A percentile compares a stretch with the other conserved stretches of the same genome.
phyloP scores from a whole-genome alignment of 1,284 basidiomycete species.

The Naganishia sp. region DNA sequence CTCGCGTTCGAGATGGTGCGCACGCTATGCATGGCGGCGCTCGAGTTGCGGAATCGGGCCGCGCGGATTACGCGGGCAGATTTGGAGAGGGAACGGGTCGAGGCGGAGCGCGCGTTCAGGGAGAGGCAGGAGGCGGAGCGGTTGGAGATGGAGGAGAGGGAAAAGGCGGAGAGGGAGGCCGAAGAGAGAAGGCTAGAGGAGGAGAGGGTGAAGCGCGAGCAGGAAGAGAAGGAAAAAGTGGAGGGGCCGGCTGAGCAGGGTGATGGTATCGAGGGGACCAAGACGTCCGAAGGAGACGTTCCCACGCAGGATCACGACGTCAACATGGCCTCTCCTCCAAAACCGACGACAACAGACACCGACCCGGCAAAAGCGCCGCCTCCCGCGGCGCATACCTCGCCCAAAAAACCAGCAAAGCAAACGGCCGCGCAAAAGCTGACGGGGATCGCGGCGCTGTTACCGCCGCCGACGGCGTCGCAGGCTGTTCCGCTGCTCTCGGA shows the following conservation, averaged over 20 bases:
- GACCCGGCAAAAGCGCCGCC: slow-evolving; percentile 26
- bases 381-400: neutral
- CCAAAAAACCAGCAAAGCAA: slow-evolving; percentile 28
- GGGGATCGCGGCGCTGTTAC: slow-evolving; percentile 31
- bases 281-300: neutral
- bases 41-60: slow-evolving; percentile 61
- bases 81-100: slow-evolving; percentile 27
- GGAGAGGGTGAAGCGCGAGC: slow-evolving; percentile 10
- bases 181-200: slow-evolving; percentile 5
- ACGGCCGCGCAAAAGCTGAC: slow-evolving; percentile 23
- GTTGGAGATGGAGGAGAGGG: slow-evolving; percentile 8
- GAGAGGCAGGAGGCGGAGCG: slow-evolving; percentile 23
- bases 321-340: slow-evolving; percentile 4
- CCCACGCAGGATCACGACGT: slow-evolving; percentile 3
- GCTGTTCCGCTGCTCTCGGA: slow-evolving; percentile 73
- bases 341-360: slow-evolving; percentile 29
- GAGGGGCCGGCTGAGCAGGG: neutral
- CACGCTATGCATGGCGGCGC: slow-evolving; percentile 80
- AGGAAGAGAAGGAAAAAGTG: slow-evolving; percentile 11
- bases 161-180: slow-evolving; percentile 18
- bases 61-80: slow-evolving; percentile 31
- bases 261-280: neutral
- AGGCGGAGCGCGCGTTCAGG: slow-evolving; percentile 15
- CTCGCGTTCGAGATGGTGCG: slow-evolving; percentile 96
- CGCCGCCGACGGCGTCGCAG: slow-evolving; percentile 58